phyloP scores from a whole-genome alignment of 805 yeast species.

The Candida yuanshanica region DNA sequence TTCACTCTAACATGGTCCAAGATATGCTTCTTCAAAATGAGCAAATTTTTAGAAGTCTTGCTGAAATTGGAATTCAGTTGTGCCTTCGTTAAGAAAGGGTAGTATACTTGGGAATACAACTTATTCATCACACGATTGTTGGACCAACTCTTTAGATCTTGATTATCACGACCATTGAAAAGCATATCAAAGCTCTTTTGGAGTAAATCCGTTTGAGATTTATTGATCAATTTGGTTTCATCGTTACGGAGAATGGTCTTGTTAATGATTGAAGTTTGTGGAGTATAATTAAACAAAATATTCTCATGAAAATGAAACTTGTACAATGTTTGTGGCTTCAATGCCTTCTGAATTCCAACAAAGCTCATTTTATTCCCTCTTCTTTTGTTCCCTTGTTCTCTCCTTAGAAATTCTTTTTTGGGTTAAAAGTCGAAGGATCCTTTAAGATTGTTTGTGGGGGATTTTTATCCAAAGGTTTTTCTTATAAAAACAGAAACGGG shows the following conservation, averaged over 20 bases:
- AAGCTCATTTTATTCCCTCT: neutral
- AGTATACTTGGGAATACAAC: constrained; percentile 13
- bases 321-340: constrained; percentile 4
- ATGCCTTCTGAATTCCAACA: constrained; percentile 1
- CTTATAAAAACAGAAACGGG: too few species aligned
- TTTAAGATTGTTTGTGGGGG: too few species aligned
- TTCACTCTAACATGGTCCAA: constrained; percentile 8
- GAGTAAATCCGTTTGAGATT: constrained; percentile 4
- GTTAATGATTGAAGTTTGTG: constrained; percentile 18
- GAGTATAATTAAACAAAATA: constrained; percentile 9
- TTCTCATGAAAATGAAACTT: constrained; percentile 22
- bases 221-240: constrained; percentile 7
- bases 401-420: too few species aligned
- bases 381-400: too few species aligned
- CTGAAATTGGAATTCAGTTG: constrained; percentile 10
- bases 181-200: constrained; percentile 14
- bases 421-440: too few species aligned
- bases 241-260: constrained; percentile 11
- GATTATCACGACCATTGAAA: neutral
- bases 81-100: constrained; percentile 15
- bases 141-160: neutral
- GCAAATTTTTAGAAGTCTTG: neutral
- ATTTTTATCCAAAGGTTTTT: too few species aligned
- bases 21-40: constrained; percentile 3
- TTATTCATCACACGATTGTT: constrained; percentile 3